Evolutionary conservation across 805 yeast genomes (phyloP).

Genomic region (Sugiyamaella smithiae): DNA sequence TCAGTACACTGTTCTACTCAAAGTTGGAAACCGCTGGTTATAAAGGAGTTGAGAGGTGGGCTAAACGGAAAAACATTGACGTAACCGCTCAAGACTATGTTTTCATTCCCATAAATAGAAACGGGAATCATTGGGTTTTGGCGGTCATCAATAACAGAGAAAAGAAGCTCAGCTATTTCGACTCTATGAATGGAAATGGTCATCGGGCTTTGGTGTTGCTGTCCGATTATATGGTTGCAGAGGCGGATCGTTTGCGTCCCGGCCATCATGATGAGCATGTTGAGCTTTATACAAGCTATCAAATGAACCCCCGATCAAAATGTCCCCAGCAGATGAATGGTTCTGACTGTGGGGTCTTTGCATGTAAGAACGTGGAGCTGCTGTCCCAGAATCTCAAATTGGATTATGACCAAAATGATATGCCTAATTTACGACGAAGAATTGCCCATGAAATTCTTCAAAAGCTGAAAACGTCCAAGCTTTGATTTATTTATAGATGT

Average conservation of each 20-base stretch:
- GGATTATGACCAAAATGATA: slow-evolving; percentile 63
- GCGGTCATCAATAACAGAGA: slow-evolving; percentile 67
- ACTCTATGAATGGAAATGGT: slow-evolving; percentile 59
- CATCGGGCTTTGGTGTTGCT: slow-evolving; percentile 46
- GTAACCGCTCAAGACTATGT: slow-evolving; percentile 63
- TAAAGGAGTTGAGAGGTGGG: slow-evolving; percentile 79
- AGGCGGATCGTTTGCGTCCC: slow-evolving; percentile 53
- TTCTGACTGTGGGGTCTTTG: slow-evolving; percentile 91
- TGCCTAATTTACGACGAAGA: slow-evolving; percentile 59
- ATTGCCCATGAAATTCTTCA: slow-evolving; percentile 60
- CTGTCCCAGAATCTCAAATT: slow-evolving; percentile 51
- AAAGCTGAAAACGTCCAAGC: not conserved
- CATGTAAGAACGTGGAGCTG: slow-evolving; percentile 72
- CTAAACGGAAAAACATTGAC: slow-evolving; percentile 67
- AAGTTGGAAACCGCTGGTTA: slow-evolving; percentile 67
- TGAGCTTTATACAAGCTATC: slow-evolving; percentile 29
- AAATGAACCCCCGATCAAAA: slow-evolving; percentile 25
- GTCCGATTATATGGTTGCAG: slow-evolving; percentile 61
- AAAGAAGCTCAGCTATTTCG: slow-evolving; percentile 65
- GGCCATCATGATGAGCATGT: slow-evolving; percentile 35
- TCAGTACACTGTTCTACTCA: slow-evolving; percentile 86
- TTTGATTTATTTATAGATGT: slow-evolving; percentile 1
- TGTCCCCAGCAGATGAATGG: slow-evolving; percentile 90
- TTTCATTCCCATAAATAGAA: slow-evolving; percentile 81
- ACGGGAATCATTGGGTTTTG: slow-evolving; percentile 88